Base-by-base conservation (phyloP, 2,329 filamentous ascomycete species). In the Rachicladosporium sp. region DNA sequence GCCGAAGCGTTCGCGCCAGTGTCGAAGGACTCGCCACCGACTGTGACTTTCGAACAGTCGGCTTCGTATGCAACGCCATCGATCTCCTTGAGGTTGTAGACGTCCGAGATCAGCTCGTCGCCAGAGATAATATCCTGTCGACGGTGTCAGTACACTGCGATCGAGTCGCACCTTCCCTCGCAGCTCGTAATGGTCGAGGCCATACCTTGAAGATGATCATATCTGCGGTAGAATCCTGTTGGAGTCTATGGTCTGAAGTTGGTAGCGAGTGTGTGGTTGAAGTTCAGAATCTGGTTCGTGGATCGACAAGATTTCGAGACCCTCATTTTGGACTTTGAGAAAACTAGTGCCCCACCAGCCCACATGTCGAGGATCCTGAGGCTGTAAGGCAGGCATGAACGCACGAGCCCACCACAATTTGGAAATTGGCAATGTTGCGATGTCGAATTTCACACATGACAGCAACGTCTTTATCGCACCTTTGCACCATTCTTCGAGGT, bases 61-160 rank as follows among this genome's bases (percentile, higher is more conserved):
- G 80, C 81, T 73, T 96, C 89, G 70, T 83, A 96, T 56, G 82
- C 78, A 53, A 83, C 71, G 52, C 76, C 78, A 64, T 88, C 83
- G 48, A 89, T 62, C 64, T 82, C 72, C 71, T 84, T 86, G 61
- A 93, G 66, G 54, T 87, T 73, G 71, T 81, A 95, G 54, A 83
- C 91, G 71, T 96, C 89, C 59, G 91, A 93, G 78, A 96, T 80
- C 65, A 98, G 76, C 81, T 98, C 91, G 70, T 95, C 89, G 51
- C 71, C 84, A 66, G 77, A 83, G 67, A 95, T 64, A 56, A 91
- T 69, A 64, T 98, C 91, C 91, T 98, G 57, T 45, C 31, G 29
- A 37, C 42, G 33, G 10, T 35, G 42, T 50, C 36, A 50, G 46
- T 42, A 40, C 23, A 31, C 35, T 33, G 12, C 15, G 6, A 9